Conservation (phyloP, 805 yeast species). For the Candida nonsorbophila region DNA sequence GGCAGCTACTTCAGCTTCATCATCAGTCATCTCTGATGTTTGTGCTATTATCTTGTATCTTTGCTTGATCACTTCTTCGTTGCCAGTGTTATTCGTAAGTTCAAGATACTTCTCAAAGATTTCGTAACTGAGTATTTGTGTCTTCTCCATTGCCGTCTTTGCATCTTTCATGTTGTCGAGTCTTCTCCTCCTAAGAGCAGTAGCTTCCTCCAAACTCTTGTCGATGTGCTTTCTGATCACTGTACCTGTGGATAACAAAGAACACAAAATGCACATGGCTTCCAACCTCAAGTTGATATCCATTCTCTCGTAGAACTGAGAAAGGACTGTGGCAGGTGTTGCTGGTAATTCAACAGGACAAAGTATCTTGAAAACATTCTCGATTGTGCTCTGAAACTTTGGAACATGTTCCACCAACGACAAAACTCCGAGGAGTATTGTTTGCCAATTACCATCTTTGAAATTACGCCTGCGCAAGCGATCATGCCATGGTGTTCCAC, state of each 20-base stretch:
- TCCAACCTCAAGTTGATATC: slow-evolving; percentile 50
- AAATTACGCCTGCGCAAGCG: slow-evolving; percentile 69
- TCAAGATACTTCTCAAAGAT: slow-evolving; percentile 12
- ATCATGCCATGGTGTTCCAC: slow-evolving; percentile 71
- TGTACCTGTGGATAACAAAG: slow-evolving; percentile 54
- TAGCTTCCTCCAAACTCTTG: slow-evolving; percentile 57
- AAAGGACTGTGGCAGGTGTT: slow-evolving; percentile 43
- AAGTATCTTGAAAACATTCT: slow-evolving; percentile 43
- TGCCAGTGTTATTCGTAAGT: slow-evolving; percentile 1
- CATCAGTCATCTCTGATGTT: slow-evolving; percentile 36
- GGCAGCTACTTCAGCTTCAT: slow-evolving; percentile 33
- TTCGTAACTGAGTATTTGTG: slow-evolving; percentile 27
- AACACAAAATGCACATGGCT: slow-evolving; percentile 57
- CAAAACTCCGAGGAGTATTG: slow-evolving; percentile 68
- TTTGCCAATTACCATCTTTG: slow-evolving; percentile 83
- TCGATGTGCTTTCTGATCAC: slow-evolving; percentile 63
- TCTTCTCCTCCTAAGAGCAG: slow-evolving; percentile 59
- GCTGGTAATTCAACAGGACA: slow-evolving; percentile 55
- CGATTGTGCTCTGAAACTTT: slow-evolving; percentile 45
- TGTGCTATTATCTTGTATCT: slow-evolving; percentile 19
- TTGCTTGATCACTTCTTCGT: slow-evolving; percentile 12
- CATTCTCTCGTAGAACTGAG: slow-evolving; percentile 52
- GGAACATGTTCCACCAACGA: slow-evolving; percentile 55
- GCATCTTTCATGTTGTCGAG: slow-evolving; percentile 61
- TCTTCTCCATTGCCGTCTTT: slow-evolving; percentile 47